Conservation (phyloP, 2,329 filamentous ascomycete genomes). For the Alternaria metachromatica region DNA sequence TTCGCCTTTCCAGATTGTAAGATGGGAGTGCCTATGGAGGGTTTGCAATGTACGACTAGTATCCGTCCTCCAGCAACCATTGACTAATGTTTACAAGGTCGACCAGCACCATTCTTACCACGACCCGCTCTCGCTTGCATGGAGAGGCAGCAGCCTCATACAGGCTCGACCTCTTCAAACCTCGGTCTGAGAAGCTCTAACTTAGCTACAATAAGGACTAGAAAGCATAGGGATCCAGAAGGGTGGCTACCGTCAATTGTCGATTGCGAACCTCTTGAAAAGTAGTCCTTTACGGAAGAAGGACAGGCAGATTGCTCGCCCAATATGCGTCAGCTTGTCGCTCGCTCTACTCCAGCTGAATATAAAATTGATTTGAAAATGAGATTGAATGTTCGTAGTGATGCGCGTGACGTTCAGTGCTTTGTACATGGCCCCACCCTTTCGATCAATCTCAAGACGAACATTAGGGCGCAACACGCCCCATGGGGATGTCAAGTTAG, state of each 20-base stretch:
- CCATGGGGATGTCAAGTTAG: neutral
- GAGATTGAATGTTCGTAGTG: neutral
- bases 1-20: constrained; percentile 52
- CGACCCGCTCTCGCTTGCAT: constrained; percentile 44
- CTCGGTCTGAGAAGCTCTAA: constrained; percentile 24
- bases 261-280: constrained; percentile 35
- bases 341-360: constrained; percentile 39
- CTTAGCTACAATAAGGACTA: constrained; percentile 19
- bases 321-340: constrained; percentile 35
- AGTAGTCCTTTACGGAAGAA: constrained; percentile 29
- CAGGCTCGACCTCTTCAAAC: constrained; percentile 20
- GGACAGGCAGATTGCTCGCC: constrained; percentile 33
- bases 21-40: constrained; percentile 44
- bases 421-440: neutral
- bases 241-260: constrained; percentile 37
- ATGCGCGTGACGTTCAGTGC: neutral
- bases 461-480: neutral
- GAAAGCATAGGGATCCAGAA: constrained; percentile 18
- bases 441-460: neutral
- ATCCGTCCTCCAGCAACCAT: neutral
- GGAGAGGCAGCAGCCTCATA: constrained; percentile 41
- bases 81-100: constrained; percentile 29
- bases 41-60: constrained; percentile 41
- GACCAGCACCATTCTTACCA: constrained; percentile 48
- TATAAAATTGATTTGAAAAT: constrained; percentile 8